Evolutionary conservation across 805 yeast species (phyloP).

Genomic region (Teunomyces cretensis): DNA sequence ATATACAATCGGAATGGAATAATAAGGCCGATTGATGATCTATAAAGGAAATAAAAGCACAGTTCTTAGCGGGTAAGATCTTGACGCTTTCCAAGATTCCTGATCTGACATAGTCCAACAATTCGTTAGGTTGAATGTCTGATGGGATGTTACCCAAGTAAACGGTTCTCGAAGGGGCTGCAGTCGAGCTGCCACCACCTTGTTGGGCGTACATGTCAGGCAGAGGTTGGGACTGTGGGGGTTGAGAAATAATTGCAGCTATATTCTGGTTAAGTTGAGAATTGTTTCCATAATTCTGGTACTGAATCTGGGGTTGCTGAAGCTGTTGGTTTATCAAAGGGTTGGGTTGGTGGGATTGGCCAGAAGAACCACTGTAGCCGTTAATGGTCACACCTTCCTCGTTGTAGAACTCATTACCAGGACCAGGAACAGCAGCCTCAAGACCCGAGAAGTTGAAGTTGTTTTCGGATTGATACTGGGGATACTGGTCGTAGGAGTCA

Average conservation of each 20-base stretch:
- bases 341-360: neutral
- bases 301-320: constrained; percentile 5
- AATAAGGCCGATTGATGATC: constrained; percentile 86
- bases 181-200: constrained; percentile 12
- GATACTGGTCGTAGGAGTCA: constrained; percentile 18
- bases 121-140: constrained; percentile 75
- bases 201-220: constrained; percentile 8
- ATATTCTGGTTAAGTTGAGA: neutral
- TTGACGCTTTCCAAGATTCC: constrained; percentile 82
- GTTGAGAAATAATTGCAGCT: constrained; percentile 4
- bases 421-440: constrained; percentile 8
- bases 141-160: constrained; percentile 85
- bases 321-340: constrained; percentile 8
- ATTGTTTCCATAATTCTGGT: neutral
- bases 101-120: constrained; percentile 86
- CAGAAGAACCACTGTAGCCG: constrained; percentile 12
- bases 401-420: constrained; percentile 21
- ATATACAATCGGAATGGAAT: constrained; percentile 90
- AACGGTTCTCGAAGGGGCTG: constrained; percentile 79
- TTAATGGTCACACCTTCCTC: constrained; percentile 13
- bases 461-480: constrained; percentile 19
- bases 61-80: constrained; percentile 78
- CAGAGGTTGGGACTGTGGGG: constrained; percentile 7
- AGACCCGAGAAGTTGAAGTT: constrained; percentile 13
- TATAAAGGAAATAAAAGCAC: constrained; percentile 87